These are phyloP conservation scores for Laburnicola sp. DNA, from an alignment of 2,329 filamentous ascomycete genomes.

Conservation along the genomic window DNA sequence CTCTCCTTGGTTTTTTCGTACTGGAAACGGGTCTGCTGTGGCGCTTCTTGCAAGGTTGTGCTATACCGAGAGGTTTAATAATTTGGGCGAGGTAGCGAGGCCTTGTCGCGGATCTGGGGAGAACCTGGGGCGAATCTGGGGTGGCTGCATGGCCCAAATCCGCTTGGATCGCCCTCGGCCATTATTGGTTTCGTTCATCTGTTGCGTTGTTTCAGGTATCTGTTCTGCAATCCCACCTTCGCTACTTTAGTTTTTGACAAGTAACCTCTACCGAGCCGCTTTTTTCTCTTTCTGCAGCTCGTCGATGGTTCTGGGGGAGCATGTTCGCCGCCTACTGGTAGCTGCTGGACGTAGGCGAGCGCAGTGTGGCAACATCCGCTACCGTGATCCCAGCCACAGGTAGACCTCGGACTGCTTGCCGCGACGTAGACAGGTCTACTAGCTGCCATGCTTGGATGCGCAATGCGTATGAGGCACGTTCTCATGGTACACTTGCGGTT, in stretches of 20 bases:
- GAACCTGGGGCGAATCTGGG: constrained; percentile 24
- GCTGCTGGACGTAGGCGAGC: constrained; percentile 32
- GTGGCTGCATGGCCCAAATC: constrained; percentile 22
- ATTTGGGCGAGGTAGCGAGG: constrained; percentile 25
- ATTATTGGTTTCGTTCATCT: constrained; percentile 29
- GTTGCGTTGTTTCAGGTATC: constrained; percentile 28
- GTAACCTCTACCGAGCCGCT: constrained; percentile 22
- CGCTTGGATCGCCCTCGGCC: constrained; percentile 16
- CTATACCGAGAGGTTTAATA: not conserved
- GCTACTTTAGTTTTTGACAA: constrained; percentile 33
- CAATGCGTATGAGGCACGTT: not conserved
- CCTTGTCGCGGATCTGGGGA: constrained; percentile 23
- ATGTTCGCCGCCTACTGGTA: constrained; percentile 21
- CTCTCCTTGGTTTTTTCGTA: constrained; percentile 27
- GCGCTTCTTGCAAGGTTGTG: constrained; percentile 21
- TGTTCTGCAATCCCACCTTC: constrained; percentile 28
- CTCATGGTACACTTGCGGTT: not conserved
- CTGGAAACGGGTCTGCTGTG: constrained; percentile 15
- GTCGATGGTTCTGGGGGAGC: constrained; percentile 22
- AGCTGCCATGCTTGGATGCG: not conserved
- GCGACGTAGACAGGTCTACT: constrained; percentile 15
- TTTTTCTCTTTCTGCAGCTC: constrained; percentile 23
- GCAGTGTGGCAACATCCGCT: constrained; percentile 11
- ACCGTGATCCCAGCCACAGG: constrained; percentile 3
- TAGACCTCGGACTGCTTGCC: constrained; percentile 7